Percentiles rank a stretch among this genome's conserved stretches.
Evolutionary conservation across 1,284 basidiomycete species (phyloP).

Genomic region (Cerioporus squamosus): DNA sequence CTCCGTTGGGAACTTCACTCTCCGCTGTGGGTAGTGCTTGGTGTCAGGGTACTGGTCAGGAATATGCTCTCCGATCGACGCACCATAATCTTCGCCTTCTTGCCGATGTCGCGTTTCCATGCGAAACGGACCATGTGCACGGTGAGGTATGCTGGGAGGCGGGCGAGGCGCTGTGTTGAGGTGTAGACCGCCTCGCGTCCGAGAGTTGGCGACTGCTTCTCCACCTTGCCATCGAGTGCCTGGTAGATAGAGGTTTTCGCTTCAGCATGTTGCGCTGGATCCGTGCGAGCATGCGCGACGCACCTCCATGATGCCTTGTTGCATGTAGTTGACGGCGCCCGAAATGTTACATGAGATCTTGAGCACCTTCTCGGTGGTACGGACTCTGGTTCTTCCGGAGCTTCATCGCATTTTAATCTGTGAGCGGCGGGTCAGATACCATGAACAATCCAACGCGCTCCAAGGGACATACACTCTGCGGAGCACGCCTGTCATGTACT

Average conservation of each 20-base stretch:
- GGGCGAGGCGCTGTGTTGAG: conserved; percentile 83
- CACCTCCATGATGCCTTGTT: conserved; percentile 85
- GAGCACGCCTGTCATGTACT: conserved; percentile 86
- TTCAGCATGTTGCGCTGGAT: background rate
- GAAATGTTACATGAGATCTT: conserved; percentile 96
- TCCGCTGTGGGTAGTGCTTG: conserved; percentile 64
- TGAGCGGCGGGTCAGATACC: conserved; percentile 33
- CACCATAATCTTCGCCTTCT: conserved; percentile 93
- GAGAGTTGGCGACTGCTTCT: conserved; percentile 84
- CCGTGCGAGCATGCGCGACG: conserved; percentile 32
- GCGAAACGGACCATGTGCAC: conserved; percentile 96
- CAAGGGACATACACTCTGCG: conserved; percentile 65
- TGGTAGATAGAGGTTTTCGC: conserved; percentile 33
- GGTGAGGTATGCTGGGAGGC: conserved; percentile 85
- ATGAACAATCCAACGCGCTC: no score
- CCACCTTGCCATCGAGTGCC: conserved; percentile 85
- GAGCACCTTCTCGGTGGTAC: conserved; percentile 75
- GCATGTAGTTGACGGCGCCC: conserved; percentile 87
- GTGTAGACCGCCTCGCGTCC: conserved; percentile 84
- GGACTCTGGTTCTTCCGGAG: conserved; percentile 77
- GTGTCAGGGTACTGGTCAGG: background rate
- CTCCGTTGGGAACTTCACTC: conserved; percentile 91
- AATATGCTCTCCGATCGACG: background rate
- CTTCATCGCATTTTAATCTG: conserved; percentile 82
- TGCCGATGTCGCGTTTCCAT: conserved; percentile 90